These are phyloP conservation scores for Fusarium palustre DNA, from an alignment of 2,329 filamentous ascomycete species.

Conservation along the genomic window DNA sequence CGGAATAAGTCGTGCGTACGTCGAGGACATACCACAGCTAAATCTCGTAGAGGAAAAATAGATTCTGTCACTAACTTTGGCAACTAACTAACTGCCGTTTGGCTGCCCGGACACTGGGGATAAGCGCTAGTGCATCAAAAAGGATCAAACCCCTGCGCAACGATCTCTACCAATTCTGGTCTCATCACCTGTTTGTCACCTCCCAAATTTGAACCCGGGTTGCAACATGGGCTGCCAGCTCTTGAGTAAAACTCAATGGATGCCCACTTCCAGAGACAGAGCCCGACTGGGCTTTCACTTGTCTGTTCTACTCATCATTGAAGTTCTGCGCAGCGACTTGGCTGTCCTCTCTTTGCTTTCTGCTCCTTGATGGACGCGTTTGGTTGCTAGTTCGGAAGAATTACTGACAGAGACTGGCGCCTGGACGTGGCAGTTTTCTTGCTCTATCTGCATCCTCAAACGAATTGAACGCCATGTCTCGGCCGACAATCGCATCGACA, in stretches of 20 bases:
- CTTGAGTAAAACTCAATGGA: conserved; percentile 3
- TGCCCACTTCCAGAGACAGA: background rate
- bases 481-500: conserved; percentile 6
- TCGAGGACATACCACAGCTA: background rate
- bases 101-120: background rate
- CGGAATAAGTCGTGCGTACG: background rate
- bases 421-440: background rate
- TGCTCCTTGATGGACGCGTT: conserved; percentile 13
- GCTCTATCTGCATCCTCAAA: background rate
- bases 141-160: conserved; percentile 6
- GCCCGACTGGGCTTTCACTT: background rate
- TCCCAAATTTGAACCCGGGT: conserved; percentile 6
- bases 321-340: background rate
- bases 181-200: background rate
- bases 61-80: background rate
- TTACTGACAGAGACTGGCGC: background rate
- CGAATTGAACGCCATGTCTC: conserved; percentile 7
- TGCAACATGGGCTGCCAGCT: background rate
- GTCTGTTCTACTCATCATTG: background rate
- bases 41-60: background rate
- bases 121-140: conserved; percentile 24
- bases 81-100: background rate
- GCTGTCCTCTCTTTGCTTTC: background rate
- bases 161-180: conserved; percentile 19
- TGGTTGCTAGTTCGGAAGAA: background rate